These are phyloP conservation scores for Neurospora sp. DNA, from an alignment of 495 filamentous ascomycete genomes.

Conservation along the genomic window DNA sequence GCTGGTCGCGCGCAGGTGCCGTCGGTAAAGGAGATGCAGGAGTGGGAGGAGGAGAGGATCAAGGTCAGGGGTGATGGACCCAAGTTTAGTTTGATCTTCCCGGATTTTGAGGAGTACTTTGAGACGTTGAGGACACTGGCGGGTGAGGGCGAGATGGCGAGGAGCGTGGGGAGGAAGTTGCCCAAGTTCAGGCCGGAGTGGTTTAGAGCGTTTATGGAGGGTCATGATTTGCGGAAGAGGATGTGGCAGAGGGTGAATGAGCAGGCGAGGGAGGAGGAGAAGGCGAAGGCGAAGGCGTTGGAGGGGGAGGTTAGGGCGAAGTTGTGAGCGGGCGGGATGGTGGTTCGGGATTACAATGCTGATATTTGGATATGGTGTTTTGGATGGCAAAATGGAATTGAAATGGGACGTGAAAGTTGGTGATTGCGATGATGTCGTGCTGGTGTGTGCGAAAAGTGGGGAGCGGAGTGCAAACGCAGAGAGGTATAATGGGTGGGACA, in stretches of 20 bases:
- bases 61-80: constrained; percentile 38
- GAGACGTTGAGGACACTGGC: constrained; percentile 37
- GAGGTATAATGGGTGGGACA: not conserved
- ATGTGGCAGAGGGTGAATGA: constrained; percentile 39
- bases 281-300: not conserved
- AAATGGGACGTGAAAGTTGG: not conserved
- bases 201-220: constrained; percentile 38
- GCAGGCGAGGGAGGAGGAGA: constrained; percentile 11
- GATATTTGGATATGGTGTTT: not conserved
- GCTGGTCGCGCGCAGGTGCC: constrained; percentile 35
- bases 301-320: constrained; percentile 1
- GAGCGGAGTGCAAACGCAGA: not conserved
- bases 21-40: constrained; percentile 27
- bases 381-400: not conserved
- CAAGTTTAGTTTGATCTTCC: constrained; percentile 39
- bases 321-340: not conserved
- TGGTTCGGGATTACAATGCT: not conserved
- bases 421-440: not conserved
- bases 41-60: constrained; percentile 44
- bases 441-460: not conserved
- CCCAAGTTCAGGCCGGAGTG: constrained; percentile 39
- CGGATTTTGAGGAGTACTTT: constrained; percentile 48
- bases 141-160: constrained; percentile 27
- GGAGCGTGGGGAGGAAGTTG: constrained; percentile 29
- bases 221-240: constrained; percentile 36